A percentile compares a stretch with the other conserved stretches of the same genome.
These are phyloP conservation scores for Sextonia rubra DNA, from an alignment of 164 flowering plant species.

Conservation along the genomic window DNA sequence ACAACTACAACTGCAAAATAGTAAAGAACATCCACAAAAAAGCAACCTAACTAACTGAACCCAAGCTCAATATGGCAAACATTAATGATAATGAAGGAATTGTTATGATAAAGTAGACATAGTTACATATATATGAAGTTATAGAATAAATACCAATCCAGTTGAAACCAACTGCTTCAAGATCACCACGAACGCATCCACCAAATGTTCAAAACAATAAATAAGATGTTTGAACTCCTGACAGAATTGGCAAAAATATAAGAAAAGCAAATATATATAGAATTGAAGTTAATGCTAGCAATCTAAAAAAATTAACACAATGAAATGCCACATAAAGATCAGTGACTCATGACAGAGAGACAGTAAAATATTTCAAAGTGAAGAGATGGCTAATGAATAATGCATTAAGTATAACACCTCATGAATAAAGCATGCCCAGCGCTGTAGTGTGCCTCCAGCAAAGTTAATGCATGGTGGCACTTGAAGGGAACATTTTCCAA, in stretches of 20 bases:
- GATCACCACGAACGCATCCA: slow-evolving; percentile 54
- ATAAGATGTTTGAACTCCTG: slow-evolving; percentile 53
- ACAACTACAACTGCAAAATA: no score
- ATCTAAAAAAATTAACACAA: not conserved
- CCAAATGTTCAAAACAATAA: slow-evolving; percentile 39
- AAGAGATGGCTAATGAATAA: not conserved
- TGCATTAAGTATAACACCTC: not conserved
- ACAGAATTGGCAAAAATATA: slow-evolving; percentile 11
- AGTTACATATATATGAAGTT: not conserved
- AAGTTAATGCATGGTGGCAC: not conserved
- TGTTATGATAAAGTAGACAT: not conserved
- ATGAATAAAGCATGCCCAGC: not conserved
- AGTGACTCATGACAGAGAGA: not conserved
- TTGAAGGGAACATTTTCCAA: not conserved
- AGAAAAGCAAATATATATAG: not conserved
- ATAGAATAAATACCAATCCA: slow-evolving; percentile 37
- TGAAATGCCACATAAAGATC: not conserved
- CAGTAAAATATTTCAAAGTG: not conserved
- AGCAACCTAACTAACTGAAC: no score
- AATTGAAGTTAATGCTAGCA: not conserved
- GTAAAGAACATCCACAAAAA: no score
- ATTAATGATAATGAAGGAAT: not conserved
- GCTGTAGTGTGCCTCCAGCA: not conserved
- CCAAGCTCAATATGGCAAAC: not conserved
- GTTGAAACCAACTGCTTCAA: slow-evolving; percentile 40